Base-by-base conservation (phyloP, 345 rosid species). In the Cardamine occulta region DNA sequence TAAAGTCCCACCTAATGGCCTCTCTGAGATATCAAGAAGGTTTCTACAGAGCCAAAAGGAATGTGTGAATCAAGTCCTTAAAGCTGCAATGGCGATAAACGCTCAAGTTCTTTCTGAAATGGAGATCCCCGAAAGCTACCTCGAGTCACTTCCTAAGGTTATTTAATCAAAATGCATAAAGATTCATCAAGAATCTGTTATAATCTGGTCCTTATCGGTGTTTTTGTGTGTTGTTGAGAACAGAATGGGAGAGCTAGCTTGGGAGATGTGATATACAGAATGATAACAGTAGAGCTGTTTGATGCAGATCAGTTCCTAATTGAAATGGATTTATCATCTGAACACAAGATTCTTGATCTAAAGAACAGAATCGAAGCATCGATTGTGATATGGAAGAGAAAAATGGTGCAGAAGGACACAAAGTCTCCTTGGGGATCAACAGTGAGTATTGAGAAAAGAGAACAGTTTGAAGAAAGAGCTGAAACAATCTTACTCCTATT, bases 21-120 rank as follows among this genome's bases (percentile, higher is more conserved):
- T 93, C 57, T 85, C 98, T 2, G 95, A 93, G 15, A 79, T 54
- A 29, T 44, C 93, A 0, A 86, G 86, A 68, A 93, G 90, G 61
- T 93, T 89, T 70, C 70, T 93, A 80, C 93, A 86, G 62, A 83
- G 77, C 80, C 98, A 90, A 8, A 93, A 93, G 63, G 98, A 93
- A 73, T 85, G 87, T 54, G 98, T 90, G 12, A 93, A 89, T 73
- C 98, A 93, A 66, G 97, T 93, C 19, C 91, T 90, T 55, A 93
- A 90, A 82, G 98, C 98, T 5, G 96, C 98, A 60, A 93, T 93
- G 97, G 98, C 98, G 0, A 93, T 93, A 72, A 93, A 93, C 74
- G 87, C 97, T 37, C 96, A 93, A 80, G 90, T 89, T 76, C 74
- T 93, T 8, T 83, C 90, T 35, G 98, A 90, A 80, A 93, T 93